Conservation (phyloP, 768 basidiomycete species). For the Chiua virens region DNA sequence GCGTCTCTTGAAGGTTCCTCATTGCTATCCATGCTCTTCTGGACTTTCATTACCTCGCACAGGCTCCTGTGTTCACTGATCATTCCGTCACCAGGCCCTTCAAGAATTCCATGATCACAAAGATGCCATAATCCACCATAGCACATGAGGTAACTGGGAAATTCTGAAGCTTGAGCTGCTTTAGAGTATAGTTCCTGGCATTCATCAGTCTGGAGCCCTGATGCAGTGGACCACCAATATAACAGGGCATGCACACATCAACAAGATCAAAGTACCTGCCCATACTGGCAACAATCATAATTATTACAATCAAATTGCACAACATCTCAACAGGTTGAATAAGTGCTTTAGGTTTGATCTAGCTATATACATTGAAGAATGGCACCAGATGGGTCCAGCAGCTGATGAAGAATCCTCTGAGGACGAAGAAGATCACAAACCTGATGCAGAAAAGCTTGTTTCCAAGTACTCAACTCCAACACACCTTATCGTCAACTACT, state of each 20-base stretch:
- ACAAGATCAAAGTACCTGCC: not conserved
- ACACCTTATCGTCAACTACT: not conserved
- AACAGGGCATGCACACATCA: not conserved
- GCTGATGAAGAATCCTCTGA: not conserved
- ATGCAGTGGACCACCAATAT: not conserved
- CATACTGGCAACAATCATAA: not conserved
- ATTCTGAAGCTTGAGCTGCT: not conserved
- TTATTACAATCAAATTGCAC: not conserved
- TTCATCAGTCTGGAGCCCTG: slow-evolving; percentile 9
- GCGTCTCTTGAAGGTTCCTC: not conserved
- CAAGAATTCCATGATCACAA: slow-evolving; percentile 39
- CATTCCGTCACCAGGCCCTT: slow-evolving; percentile 32
- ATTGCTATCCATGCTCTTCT: slow-evolving; percentile 27
- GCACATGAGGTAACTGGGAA: not conserved
- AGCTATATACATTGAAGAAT: not conserved
- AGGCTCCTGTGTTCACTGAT: slow-evolving; percentile 33
- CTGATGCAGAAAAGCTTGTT: not conserved
- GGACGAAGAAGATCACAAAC: not conserved
- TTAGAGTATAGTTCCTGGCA: not conserved
- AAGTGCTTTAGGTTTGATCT: not conserved
- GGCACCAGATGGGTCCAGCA: not conserved
- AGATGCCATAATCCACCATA: slow-evolving; percentile 26
- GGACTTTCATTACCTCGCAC: slow-evolving; percentile 41
- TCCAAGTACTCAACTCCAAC: not conserved
- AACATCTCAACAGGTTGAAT: not conserved